Base-by-base conservation (phyloP, 2,329 filamentous ascomycete genomes). In the Juglanconis juglandina region DNA sequence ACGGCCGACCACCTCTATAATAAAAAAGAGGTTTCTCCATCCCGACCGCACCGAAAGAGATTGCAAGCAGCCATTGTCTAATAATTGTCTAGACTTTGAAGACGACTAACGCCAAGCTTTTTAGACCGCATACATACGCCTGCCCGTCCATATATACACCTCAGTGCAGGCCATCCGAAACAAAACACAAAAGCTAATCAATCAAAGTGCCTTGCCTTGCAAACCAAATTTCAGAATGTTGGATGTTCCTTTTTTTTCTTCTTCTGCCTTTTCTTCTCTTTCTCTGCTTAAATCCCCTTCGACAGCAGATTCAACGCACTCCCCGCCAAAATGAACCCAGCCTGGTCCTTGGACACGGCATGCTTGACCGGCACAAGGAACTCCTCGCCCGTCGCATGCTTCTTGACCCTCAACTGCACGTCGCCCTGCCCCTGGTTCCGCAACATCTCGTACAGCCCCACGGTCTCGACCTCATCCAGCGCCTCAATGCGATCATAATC, bases 241-340 rank as follows among this genome's bases (percentile, higher is more conserved):
- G 24, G 24, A 24, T 24, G 44, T 53, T 41, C 39, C n/a, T 24
- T 8, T 60, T 8, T 60, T 42, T 57, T 8, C 33, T 52, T 11
- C 14, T 30, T 11, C 14, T 30, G 7, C 11, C 3, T 10, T 34
- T 24, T 24, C 11, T 52, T 35, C 10, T 39, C 10, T 13, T 42
- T n/a, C 24, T 24, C 24, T 24, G 24, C 24, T 59, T 14, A 60
- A 11, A 58, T 1, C 1, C 67, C 70, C 81, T 88, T 88, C 50
- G 92, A 90, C 68, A 99, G 76, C 74, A 98, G 72, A 76, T 99
- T 99, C 77, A 99, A 75, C 47, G 95, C 95, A 74, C 92, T 96
- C 3, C 95, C 95, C 0, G 95, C 95, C 54, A 99, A 80, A 65
- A 99, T 91, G 71, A 98, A 99, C 0, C 84, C 87, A 63, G 91